Conservation (phyloP, 495 filamentous ascomycete species). For the Letharia columbiana region DNA sequence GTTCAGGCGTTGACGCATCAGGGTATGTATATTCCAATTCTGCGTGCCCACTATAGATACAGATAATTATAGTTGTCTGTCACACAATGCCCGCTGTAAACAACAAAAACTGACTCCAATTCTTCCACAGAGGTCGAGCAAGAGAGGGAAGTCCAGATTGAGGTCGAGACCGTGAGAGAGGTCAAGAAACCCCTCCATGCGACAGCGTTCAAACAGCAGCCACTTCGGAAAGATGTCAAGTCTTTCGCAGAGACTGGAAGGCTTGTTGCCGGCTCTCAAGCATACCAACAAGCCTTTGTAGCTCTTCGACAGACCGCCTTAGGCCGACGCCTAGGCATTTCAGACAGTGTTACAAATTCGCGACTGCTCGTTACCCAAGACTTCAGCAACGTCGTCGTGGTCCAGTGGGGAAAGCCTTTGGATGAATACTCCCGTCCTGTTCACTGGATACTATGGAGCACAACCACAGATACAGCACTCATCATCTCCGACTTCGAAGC, state of each 20-base stretch:
- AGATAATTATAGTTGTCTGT: not conserved
- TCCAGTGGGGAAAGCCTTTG: not conserved
- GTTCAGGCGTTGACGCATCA: slow-evolving; percentile 34
- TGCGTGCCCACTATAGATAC: not conserved
- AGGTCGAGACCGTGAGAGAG: slow-evolving; percentile 36
- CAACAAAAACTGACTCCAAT: not conserved
- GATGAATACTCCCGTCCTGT: slow-evolving; percentile 32
- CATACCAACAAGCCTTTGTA: slow-evolving; percentile 29
- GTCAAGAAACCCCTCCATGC: slow-evolving; percentile 30
- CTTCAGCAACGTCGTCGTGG: slow-evolving; percentile 10
- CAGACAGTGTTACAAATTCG: slow-evolving; percentile 19
- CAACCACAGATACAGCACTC: slow-evolving; percentile 32
- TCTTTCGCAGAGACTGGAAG: slow-evolving; percentile 35
- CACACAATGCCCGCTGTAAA: not conserved
- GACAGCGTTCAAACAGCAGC: slow-evolving; percentile 27
- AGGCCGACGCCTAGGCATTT: slow-evolving; percentile 32
- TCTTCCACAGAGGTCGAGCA: slow-evolving; percentile 36
- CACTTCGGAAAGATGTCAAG: slow-evolving; percentile 32
- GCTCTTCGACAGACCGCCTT: slow-evolving; percentile 30
- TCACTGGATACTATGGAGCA: slow-evolving; percentile 43
- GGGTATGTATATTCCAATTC: not conserved
- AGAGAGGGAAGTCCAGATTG: slow-evolving; percentile 36
- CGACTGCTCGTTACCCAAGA: slow-evolving; percentile 29
- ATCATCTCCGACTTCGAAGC: slow-evolving; percentile 50
- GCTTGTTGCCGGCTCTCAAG: slow-evolving; percentile 25